phyloP scores from a whole-genome alignment of 1,139 yeast species.

The Suhomyces atakaporum region DNA sequence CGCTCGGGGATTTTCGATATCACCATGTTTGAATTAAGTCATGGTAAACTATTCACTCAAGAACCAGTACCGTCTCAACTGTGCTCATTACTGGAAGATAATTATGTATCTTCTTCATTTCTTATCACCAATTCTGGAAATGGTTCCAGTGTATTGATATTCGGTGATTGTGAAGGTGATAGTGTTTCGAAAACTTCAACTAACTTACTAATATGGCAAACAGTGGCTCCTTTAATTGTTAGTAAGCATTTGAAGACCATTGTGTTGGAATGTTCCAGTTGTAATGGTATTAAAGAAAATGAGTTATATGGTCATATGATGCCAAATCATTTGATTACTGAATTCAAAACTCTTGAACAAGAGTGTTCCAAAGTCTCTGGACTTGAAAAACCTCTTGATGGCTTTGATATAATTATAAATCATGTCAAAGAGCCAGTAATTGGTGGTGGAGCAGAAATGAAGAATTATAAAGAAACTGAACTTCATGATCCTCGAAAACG shows the following conservation, averaged over 20 bases:
- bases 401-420: slow-evolving; percentile 59
- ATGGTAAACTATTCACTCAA: slow-evolving; percentile 28
- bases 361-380: slow-evolving; percentile 19
- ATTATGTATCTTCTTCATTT: slow-evolving; percentile 51
- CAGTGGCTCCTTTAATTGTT: slow-evolving; percentile 50
- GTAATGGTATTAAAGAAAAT: slow-evolving; percentile 44
- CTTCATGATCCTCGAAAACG: slow-evolving; percentile 54
- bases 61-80: slow-evolving; percentile 1
- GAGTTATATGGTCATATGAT: slow-evolving; percentile 77
- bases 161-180: slow-evolving; percentile 86
- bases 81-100: slow-evolving; percentile 10
- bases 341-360: slow-evolving; percentile 44
- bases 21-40: slow-evolving; percentile 41
- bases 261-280: slow-evolving; percentile 76
- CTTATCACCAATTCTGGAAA: slow-evolving; percentile 41
- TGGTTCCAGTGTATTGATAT: slow-evolving; percentile 50
- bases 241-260: slow-evolving; percentile 49
- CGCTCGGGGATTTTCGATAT: slow-evolving; percentile 23
- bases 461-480: slow-evolving; percentile 8
- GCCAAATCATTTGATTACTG: slow-evolving; percentile 62
- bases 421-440: slow-evolving; percentile 66
- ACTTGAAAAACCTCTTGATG: slow-evolving; percentile 37
- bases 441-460: slow-evolving; percentile 12
- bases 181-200: slow-evolving; percentile 39
- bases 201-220: slow-evolving; percentile 58